A percentile compares a stretch with the other conserved stretches of the same genome.
Evolutionary conservation across 2,329 filamentous ascomycete species (phyloP).

Genomic region (Colletotrichum sp.): DNA sequence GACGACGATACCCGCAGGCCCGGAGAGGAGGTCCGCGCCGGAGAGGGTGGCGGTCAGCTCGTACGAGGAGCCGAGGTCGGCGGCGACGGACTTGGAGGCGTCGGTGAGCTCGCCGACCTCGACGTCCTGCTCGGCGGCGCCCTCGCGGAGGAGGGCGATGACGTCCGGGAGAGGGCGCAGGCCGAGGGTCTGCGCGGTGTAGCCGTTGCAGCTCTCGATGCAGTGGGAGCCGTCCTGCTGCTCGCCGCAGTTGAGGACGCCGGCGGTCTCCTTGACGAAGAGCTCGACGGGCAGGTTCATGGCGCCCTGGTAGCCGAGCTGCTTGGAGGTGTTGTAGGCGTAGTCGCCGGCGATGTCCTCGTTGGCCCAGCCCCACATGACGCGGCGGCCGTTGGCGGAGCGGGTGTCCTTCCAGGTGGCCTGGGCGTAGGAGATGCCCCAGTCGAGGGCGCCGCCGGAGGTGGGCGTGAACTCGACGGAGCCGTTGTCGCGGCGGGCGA

Average conservation of each 20-base stretch:
- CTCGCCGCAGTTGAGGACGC: constrained; percentile 17
- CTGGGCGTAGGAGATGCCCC: constrained; percentile 22
- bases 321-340: constrained; percentile 5
- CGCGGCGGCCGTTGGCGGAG: constrained; percentile 3
- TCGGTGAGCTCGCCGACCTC: constrained; percentile 6
- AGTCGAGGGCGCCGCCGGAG: constrained; percentile 21
- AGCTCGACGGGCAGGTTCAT: constrained; percentile 21
- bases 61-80: constrained; percentile 17
- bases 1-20: constrained; percentile 14
- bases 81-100: background rate
- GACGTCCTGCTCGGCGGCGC: constrained; percentile 2
- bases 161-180: constrained; percentile 18
- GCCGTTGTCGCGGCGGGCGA: constrained; percentile 19
- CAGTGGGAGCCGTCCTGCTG: constrained; percentile 18
- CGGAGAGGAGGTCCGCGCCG: background rate
- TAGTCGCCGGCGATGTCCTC: constrained; percentile 10
- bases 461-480: constrained; percentile 18
- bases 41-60: constrained; percentile 20
- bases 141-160: constrained; percentile 15
- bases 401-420: constrained; percentile 19
- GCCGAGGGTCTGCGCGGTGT: constrained; percentile 21
- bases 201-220: background rate
- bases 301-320: constrained; percentile 21
- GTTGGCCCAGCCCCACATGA: constrained; percentile 23
- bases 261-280: constrained; percentile 19